Evolutionary conservation across 1,139 yeast species (phyloP), one percentile per base, ranked within the genome.

Genomic region (Candida sojae): DNA sequence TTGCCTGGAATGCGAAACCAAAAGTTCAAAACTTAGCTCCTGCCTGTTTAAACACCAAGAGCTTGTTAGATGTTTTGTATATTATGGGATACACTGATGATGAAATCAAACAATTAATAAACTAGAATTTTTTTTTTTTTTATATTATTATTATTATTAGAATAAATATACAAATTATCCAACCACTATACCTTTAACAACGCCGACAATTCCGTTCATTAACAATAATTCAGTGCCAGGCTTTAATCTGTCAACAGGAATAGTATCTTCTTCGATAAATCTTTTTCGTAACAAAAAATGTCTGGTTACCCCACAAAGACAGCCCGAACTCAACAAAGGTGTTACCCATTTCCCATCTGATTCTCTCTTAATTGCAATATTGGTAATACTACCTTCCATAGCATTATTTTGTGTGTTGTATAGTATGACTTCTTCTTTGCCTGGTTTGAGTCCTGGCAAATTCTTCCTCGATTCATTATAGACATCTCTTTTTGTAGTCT

Each of bases 1-100:
- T 95, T 50, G 99, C 99, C 0, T 95, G 97, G 95, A 88, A 91
- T 63, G 99, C 99, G 13, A 95, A 95, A 65, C 97, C 98, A 31
- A 83, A 78, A 53, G 99, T 95, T 4, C 97, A 90, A 64, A 60
- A 67, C 49, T 69, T 72, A 57, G 99, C 99, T 0, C 97, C 97
- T 9, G 76, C 89, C 41, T 78, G 88, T 54, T 75, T 95, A 57
- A 93, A 93, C 64, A 77, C 92, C 0, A 73, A 77, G 28, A 75
- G 86, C 4, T 76, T 93, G 61, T 73, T 73, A 50, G 96, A 91
- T 63, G 79, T 88, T 6, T 74, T 90, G 60, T 92, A 90, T 67
- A 83, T 93, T 21, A 70, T 92, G 67, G 97, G 98, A 4, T 86
- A 82, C 64, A 70, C 71, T 37, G 89, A 86, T 51, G 69, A 64